A percentile compares a stretch with the other conserved stretches of the same genome.
Evolutionary conservation across 129 eudicot genomes (phyloP).

Genomic region (sunflower (Helianthus annuus)): HanXRQr2.0-SUNRISE NC_035448.2:118537077-118537576

Average conservation of each 20-base stretch:
- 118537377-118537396: conserved; percentile 90
- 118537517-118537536: conserved; percentile 91
- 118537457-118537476: not conserved
- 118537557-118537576: conserved; percentile 95
- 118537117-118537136: no score
- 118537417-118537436: no score
- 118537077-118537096: no score
- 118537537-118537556: conserved; percentile 96
- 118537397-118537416: not conserved
- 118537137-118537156: no score
- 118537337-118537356: conserved; percentile 78
- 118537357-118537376: conserved; percentile 47
- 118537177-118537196: no score
- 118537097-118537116: no score
- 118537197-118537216: no score
- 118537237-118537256: no score
- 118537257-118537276: not conserved
- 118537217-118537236: no score
- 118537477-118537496: not conserved
- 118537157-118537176: no score
- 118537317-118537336: conserved; percentile 78
- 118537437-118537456: no score
- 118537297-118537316: conserved; percentile 73
- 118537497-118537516: not conserved
- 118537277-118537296: conserved; percentile 81